These are phyloP conservation scores for Cardiosporidium cionae DNA, from an alignment of 169 alveolate genomes.

Conservation along the genomic window DNA sequence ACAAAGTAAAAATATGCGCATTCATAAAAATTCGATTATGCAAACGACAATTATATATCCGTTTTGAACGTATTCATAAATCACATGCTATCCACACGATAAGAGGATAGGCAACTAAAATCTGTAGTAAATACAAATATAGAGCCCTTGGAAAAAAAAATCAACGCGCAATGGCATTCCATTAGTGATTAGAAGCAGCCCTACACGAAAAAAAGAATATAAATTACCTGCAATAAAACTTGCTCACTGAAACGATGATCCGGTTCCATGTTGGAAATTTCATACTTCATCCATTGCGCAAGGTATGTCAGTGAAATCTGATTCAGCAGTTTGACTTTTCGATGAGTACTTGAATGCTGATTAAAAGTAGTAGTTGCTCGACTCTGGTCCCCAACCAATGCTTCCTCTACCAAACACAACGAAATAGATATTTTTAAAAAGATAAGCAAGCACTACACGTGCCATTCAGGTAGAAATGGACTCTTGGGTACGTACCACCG, in stretches of 20 bases:
- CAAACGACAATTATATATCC: background rate
- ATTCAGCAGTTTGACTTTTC: conserved; percentile 56
- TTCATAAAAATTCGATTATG: background rate
- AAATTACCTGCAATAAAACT: conserved; percentile 49
- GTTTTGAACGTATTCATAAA: background rate
- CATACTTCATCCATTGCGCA: conserved; percentile 70
- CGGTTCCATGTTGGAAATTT: conserved; percentile 67
- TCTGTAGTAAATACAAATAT: background rate
- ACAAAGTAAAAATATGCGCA: background rate
- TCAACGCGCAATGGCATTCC: background rate
- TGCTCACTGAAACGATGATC: conserved; percentile 57
- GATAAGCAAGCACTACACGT: too few relatives aligned
- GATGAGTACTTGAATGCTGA: too few relatives aligned
- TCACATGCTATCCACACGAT: background rate
- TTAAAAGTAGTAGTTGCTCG: too few relatives aligned
- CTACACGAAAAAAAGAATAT: background rate
- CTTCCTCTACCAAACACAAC: too few relatives aligned
- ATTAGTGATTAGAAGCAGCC: background rate
- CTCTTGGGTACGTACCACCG: too few relatives aligned
- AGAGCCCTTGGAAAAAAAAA: background rate
- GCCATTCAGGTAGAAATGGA: too few relatives aligned
- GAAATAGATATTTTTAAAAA: too few relatives aligned
- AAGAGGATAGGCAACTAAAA: background rate
- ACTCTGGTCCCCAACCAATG: too few relatives aligned
- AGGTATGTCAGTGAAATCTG: conserved; percentile 66